Evolutionary conservation across 352 stramenopile genomes (phyloP), one percentile per base, ranked within the genome.

Genomic region (Phytophthora aleatoria): DNA sequence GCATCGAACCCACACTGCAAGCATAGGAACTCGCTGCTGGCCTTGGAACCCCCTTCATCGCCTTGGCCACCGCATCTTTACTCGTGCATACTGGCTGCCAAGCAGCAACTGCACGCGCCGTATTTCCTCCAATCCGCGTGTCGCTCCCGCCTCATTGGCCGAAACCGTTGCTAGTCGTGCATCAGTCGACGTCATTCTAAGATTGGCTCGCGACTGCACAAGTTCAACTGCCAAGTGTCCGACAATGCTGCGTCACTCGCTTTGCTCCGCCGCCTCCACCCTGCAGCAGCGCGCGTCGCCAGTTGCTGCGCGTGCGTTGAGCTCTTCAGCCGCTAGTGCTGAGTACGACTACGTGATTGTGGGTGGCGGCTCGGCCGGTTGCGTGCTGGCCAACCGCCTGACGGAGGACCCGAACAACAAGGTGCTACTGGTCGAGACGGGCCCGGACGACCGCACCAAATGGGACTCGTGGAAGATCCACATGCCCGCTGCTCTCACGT

Each of bases 271-370:
- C 20, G 42, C 42, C 42, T 33, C 38, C 45, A 11, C 8, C 15
- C 10, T 12, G 16, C 39, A 45, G 39, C 39, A 45, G 7, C 51
- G 16, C 13, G 11, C 48, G 7, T 42, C 41, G 12, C 51, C 15
- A 42, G 5, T 56, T 30, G 20, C 57, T 5, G 33, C 35, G 2
- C 74, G 72, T 35, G 49, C 61, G 1, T 43, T 82, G 13, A 79
- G 64, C 52, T 62, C 62, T 8, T 58, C 61, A 1, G 44, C 51
- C 4, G 24, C 54, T 3, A 69, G 31, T 1, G 44, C 61, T 31
- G 79, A 89, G 57, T 94, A 86, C 73, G 92, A 98, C 77, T 98
- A 97, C 72, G 91, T 98, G 42, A 90, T 98, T 53, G 89, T 98
- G 16, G 94, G 94, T 56, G 92, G 74, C 16, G 94, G 94, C 28